A percentile compares a stretch with the other conserved stretches of the same genome.
These are phyloP conservation scores for Paracoccidioides brasiliensis DNA, from an alignment of 2,329 filamentous ascomycete genomes.

Conservation along the genomic window DNA sequence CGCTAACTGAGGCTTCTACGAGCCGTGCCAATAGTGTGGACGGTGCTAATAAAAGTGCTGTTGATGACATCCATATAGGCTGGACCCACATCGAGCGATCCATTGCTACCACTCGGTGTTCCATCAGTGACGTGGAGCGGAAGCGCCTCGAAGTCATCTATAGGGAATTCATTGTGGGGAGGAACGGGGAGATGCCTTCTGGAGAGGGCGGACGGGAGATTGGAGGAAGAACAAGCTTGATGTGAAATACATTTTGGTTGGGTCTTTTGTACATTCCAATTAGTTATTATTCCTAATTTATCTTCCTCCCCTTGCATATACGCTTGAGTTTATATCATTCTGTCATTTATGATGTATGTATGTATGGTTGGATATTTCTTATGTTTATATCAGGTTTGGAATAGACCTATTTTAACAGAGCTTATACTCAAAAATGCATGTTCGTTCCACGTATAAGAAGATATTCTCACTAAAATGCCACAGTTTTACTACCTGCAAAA, in stretches of 20 bases:
- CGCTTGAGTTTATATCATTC: not conserved
- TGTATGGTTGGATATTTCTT: not conserved
- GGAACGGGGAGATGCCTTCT: constrained; percentile 90
- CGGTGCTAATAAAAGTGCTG: constrained; percentile 19
- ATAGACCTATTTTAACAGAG: not conserved
- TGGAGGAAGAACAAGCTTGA: constrained; percentile 82
- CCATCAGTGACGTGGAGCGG: constrained; percentile 68
- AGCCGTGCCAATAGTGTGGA: constrained; percentile 12
- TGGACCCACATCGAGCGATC: constrained; percentile 75
- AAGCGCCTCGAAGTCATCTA: constrained; percentile 69
- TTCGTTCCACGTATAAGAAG: too few species aligned
- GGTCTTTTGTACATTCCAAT: not conserved
- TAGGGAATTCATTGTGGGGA: constrained; percentile 77
- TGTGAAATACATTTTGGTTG: constrained; percentile 42
- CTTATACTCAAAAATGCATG: too few species aligned
- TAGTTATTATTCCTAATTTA: not conserved
- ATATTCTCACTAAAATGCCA: too few species aligned
- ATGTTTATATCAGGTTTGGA: not conserved
- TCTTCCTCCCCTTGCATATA: not conserved
- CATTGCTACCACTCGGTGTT: constrained; percentile 62
- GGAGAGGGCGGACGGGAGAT: constrained; percentile 86
- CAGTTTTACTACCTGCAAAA: too few species aligned
- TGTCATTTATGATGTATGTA: not conserved
- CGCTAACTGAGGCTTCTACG: constrained; percentile 5
- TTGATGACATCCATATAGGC: constrained; percentile 62